Evolutionary conservation across 169 alveolate genomes (phyloP), one percentile per base, ranked within the genome.

Genomic region (Theileria parva): DNA sequence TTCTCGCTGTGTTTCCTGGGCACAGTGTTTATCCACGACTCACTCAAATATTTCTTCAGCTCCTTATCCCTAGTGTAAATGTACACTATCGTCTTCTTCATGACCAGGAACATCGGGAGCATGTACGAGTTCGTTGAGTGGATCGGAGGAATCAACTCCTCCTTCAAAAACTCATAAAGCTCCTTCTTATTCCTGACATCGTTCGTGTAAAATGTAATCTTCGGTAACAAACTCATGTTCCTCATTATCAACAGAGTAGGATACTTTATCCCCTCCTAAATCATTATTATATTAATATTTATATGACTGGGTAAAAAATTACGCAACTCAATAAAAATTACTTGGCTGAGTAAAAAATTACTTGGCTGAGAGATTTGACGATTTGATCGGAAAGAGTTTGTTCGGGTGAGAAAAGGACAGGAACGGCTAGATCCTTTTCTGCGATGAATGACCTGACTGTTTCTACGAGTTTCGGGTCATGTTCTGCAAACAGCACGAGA

Each of bases 101-200:
- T 76, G n/a, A 51, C 39, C 68, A 83, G 39, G 34, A 83, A 50
- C 51, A 53, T 66, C 63, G 77, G 77, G 51, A 83, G 48, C 89
- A 83, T 77, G 79, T 51, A 76, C 13, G 89, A 83, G 59, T 83
- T 51, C 30, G 89, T 77, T 39, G 75, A 60, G 70, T 76, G 86
- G 19, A 83, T 77, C 12, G 81, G 80, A 0, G 89, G 89, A 8
- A 83, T 64, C 50, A 77, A 23, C 25, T 83, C 89, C 48, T 44
- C 28, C 51, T 19, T n/a, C 27, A 77, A 32, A 80, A 77, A 83
- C 34, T 30, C 23, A 28, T 28, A 50, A 21, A 83, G 68, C 51
- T 21, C 25, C 23, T 77, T 79, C 68, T 21, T 9, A 39, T 83
- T 55, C 39, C 70, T 19, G 8, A 83, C 7, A 50, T 59, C 66